Evolutionary conservation across 345 rosid species (phyloP).

Genomic region (Camelina sativa): DNA sequence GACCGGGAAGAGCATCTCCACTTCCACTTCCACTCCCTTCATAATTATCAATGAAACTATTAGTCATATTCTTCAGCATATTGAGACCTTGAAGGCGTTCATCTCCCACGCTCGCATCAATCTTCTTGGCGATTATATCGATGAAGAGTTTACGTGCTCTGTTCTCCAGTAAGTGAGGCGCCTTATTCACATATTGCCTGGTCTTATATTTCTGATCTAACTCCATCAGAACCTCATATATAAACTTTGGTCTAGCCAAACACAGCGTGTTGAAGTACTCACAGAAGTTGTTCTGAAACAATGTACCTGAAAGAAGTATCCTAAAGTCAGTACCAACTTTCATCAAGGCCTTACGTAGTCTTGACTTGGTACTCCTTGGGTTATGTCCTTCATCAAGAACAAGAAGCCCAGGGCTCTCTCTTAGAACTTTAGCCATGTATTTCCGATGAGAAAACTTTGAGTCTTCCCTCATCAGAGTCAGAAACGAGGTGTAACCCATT

Average conservation of each 20-base stretch:
- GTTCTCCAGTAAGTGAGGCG: slow-evolving; percentile 72
- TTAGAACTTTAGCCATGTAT: slow-evolving; percentile 85
- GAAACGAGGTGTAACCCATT: slow-evolving; percentile 96
- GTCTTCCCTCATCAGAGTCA: slow-evolving; percentile 88
- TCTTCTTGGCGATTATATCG: slow-evolving; percentile 79
- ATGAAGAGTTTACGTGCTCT: slow-evolving; percentile 86
- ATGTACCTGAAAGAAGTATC: slow-evolving; percentile 85
- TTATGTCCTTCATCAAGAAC: slow-evolving; percentile 97
- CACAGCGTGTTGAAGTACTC: slow-evolving; percentile 95
- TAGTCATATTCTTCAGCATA: slow-evolving; percentile 79
- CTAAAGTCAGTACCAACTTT: slow-evolving; percentile 81
- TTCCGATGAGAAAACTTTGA: slow-evolving; percentile 77
- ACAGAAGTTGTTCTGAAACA: slow-evolving; percentile 95
- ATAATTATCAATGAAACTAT: slow-evolving; percentile 78
- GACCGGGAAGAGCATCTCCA: slow-evolving; percentile 79
- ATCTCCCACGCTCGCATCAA: slow-evolving; percentile 64
- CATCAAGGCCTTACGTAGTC: slow-evolving; percentile 91
- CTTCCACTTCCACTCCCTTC: slow-evolving; percentile 57
- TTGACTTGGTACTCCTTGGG: slow-evolving; percentile 93
- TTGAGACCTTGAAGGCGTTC: slow-evolving; percentile 81
- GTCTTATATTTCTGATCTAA: slow-evolving; percentile 67
- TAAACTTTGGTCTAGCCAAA: slow-evolving; percentile 87
- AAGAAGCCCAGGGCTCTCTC: slow-evolving; percentile 88
- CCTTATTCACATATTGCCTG: slow-evolving; percentile 55
- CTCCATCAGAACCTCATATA: slow-evolving; percentile 68